A percentile compares a stretch with the other conserved stretches of the same genome.
phyloP scores from a whole-genome alignment of 2,329 filamentous ascomycete species.

The Arthrobotrys sphaeroides region DNA sequence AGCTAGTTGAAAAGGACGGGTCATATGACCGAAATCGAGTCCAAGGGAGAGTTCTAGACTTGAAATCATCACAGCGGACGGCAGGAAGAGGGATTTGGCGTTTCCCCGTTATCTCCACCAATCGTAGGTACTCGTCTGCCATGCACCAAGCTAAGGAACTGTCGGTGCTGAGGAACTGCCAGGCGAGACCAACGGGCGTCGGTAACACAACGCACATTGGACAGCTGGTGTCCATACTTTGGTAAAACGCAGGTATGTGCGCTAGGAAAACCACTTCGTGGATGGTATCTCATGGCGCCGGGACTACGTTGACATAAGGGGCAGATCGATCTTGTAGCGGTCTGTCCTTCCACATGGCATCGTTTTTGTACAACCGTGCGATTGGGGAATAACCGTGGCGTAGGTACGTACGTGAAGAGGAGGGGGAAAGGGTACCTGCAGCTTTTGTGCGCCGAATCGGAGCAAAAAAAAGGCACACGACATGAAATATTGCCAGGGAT shows the following conservation, averaged over 20 bases:
- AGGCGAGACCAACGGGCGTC: not conserved
- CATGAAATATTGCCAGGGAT: slow-evolving; percentile 9
- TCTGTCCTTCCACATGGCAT: slow-evolving; percentile 9
- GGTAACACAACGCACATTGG: slow-evolving; percentile 16
- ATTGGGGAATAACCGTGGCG: not conserved
- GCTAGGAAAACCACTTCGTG: not conserved
- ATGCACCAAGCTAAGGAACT: not conserved
- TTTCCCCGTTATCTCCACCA: not conserved
- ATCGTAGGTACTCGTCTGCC: not conserved
- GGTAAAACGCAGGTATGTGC: not conserved
- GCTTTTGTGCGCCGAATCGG: slow-evolving; percentile 31
- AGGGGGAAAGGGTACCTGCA: slow-evolving; percentile 7
- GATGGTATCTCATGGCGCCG: not conserved
- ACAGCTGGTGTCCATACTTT: not conserved
- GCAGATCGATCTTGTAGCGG: not conserved
- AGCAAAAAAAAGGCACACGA: slow-evolving; percentile 19
- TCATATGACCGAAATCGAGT: not conserved
- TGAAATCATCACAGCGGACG: not conserved
- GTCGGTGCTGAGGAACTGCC: not conserved
- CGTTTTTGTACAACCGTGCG: slow-evolving; percentile 21
- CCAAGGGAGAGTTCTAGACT: not conserved
- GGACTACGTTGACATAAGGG: not conserved
- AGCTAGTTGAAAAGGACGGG: not conserved
- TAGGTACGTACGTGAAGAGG: not conserved
- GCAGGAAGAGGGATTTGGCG: not conserved